Percentiles rank a stretch among this genome's conserved stretches.
These are phyloP conservation scores for Sugiyamaella chiloensis DNA, from an alignment of 805 yeast species.

Conservation along the genomic window DNA sequence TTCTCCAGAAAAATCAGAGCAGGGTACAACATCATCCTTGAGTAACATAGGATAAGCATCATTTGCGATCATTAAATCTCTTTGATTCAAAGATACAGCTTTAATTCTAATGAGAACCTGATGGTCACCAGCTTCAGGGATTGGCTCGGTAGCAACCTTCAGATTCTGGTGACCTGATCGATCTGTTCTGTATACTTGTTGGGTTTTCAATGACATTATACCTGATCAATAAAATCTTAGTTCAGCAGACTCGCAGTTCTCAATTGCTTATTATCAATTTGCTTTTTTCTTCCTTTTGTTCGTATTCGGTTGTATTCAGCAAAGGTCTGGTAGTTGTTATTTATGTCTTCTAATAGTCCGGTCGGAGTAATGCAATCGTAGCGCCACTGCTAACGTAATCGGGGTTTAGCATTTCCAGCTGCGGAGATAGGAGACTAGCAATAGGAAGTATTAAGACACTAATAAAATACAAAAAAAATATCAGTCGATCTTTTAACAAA, in stretches of 20 bases:
- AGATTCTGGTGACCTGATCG: neutral
- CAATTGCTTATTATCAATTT: neutral
- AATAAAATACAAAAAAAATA: neutral
- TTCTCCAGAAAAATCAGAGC: constrained; percentile 14
- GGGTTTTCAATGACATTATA: neutral
- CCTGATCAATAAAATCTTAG: neutral
- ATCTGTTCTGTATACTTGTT: constrained; percentile 1
- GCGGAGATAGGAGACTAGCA: too few species aligned
- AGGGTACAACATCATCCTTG: constrained; percentile 10
- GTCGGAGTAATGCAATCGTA: neutral
- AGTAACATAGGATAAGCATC: constrained; percentile 4
- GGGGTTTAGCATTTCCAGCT: neutral
- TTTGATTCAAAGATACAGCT: constrained; percentile 12
- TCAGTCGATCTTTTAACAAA: neutral
- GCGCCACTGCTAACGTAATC: neutral
- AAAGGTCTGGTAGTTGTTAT: too few species aligned
- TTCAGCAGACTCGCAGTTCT: too few species aligned
- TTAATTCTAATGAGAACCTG: constrained; percentile 10
- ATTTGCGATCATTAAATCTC: constrained; percentile 12
- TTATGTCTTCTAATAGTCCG: neutral
- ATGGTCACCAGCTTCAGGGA: neutral
- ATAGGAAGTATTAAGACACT: neutral
- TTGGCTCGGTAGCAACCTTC: neutral
- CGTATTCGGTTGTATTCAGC: too few species aligned
- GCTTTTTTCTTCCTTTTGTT: too few species aligned